Conservation (phyloP, 768 basidiomycete genomes). For the Kwoniella dejecticola region DNA sequence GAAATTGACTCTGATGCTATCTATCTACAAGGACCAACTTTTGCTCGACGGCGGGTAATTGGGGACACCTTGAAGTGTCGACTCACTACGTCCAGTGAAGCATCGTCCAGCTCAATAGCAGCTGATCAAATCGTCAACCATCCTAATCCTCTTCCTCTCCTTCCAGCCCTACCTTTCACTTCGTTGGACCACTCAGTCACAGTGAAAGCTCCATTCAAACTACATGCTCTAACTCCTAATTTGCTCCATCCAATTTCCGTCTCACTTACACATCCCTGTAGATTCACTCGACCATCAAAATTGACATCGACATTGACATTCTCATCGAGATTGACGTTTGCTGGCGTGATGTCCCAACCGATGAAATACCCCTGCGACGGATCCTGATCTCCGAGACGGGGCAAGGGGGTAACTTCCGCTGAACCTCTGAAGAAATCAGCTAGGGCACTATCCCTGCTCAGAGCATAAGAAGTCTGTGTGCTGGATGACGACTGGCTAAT, state of each 20-base stretch:
- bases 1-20: too few relatives aligned
- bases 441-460: constrained; percentile 6
- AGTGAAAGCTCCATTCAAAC: background rate
- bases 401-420: constrained; percentile 10
- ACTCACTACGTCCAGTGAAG: too few relatives aligned
- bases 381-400: background rate
- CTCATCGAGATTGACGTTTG: too few relatives aligned
- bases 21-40: too few relatives aligned
- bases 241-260: constrained; percentile 9
- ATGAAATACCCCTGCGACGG: background rate
- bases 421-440: constrained; percentile 12
- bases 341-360: background rate
- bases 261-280: constrained; percentile 4
- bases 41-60: too few relatives aligned
- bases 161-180: background rate
- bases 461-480: background rate
- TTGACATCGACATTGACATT: too few relatives aligned
- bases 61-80: too few relatives aligned
- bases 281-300: background rate
- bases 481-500: background rate
- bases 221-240: background rate
- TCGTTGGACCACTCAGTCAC: background rate
- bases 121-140: constrained; percentile 2
- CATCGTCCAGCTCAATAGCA: too few relatives aligned
- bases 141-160: background rate